Evolutionary conservation across 208 protist species (phyloP).

Genomic region (Crithidia thermophila): DNA sequence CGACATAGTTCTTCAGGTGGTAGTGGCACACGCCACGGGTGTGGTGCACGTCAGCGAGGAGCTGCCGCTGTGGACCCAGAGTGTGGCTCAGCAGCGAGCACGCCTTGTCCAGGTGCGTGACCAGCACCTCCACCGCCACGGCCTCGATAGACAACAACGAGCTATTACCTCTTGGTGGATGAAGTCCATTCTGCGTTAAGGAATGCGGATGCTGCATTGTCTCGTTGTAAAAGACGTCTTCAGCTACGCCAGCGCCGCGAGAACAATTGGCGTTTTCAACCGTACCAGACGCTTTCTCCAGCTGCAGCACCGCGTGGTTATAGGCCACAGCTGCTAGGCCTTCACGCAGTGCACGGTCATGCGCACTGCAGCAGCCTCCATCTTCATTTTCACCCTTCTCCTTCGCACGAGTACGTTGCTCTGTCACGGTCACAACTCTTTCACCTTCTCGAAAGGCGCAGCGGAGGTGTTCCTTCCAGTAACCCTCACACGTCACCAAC

Average conservation of each 20-base stretch:
- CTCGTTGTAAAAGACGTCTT: too few relatives aligned
- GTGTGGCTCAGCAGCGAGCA: constrained; percentile 36
- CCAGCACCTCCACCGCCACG: constrained; percentile 6
- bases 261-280: too few relatives aligned
- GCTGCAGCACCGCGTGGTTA: constrained; percentile 55
- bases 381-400: neutral
- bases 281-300: constrained; percentile 32
- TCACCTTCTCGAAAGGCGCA: too few relatives aligned
- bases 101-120: constrained; percentile 31
- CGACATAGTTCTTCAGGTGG: constrained; percentile 18
- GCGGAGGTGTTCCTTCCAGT: constrained; percentile 49
- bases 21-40: constrained; percentile 61
- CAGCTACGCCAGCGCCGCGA: neutral
- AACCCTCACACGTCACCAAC: constrained; percentile 54
- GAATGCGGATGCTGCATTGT: too few relatives aligned
- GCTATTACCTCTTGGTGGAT: too few relatives aligned
- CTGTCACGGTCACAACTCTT: too few relatives aligned
- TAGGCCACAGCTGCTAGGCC: constrained; percentile 38
- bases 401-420: too few relatives aligned
- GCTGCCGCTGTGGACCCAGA: constrained; percentile 32
- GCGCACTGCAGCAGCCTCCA: neutral
- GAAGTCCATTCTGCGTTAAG: too few relatives aligned
- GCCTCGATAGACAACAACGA: too few relatives aligned
- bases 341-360: constrained; percentile 12
- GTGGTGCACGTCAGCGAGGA: constrained; percentile 69